A percentile compares a stretch with the other conserved stretches of the same genome.
phyloP scores from a whole-genome alignment of 139 green algal genomes.

The Marvania coccoides region DNA sequence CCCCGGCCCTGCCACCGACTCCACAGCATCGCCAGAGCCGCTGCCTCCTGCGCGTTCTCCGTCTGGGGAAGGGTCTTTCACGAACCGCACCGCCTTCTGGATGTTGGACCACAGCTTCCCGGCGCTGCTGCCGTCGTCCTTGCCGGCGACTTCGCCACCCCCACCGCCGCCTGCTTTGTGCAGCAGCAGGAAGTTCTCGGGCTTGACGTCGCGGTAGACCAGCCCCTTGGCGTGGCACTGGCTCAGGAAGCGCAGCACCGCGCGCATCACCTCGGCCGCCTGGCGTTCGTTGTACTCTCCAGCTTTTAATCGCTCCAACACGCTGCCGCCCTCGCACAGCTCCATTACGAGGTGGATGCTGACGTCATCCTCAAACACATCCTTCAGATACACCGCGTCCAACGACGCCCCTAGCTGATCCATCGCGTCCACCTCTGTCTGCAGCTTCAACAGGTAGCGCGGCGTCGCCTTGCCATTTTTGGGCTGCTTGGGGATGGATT shows the following conservation, averaged over 20 bases:
- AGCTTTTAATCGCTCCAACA: constrained; percentile 54
- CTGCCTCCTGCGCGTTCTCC: neutral
- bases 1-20: no score
- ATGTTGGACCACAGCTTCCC: neutral
- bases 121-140: neutral
- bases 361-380: constrained; percentile 71
- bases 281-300: constrained; percentile 48
- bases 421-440: constrained; percentile 90
- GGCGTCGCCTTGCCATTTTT: constrained; percentile 66
- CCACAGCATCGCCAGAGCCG: neutral
- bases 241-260: constrained; percentile 63
- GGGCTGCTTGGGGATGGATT: constrained; percentile 79
- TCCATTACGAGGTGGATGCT: constrained; percentile 85
- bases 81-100: neutral
- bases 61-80: neutral
- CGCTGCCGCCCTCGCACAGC: constrained; percentile 71
- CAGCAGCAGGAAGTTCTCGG: constrained; percentile 90
- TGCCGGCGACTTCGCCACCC: neutral
- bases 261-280: constrained; percentile 42
- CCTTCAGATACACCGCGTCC: constrained; percentile 71
- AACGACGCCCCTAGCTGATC: constrained; percentile 74
- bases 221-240: constrained; percentile 85
- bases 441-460: constrained; percentile 87
- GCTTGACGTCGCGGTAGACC: constrained; percentile 70
- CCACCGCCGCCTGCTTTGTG: constrained; percentile 18